These are phyloP conservation scores for Nidula microcarpa DNA, from an alignment of 768 basidiomycete genomes.

Conservation along the genomic window DNA sequence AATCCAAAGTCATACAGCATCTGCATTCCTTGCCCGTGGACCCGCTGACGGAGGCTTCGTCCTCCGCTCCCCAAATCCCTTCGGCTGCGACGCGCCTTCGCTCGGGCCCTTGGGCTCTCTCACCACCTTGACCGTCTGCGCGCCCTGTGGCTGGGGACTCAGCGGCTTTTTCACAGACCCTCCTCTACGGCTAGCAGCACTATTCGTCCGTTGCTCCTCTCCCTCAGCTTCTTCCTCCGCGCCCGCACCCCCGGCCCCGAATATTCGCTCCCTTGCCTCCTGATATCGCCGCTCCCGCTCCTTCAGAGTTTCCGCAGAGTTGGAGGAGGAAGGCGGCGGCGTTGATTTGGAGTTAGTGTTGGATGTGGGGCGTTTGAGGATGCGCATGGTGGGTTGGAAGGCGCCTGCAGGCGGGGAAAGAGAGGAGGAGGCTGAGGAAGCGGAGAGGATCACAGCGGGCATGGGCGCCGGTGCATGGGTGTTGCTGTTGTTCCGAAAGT, in stretches of 20 bases:
- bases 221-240: slow-evolving; percentile 2
- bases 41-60: slow-evolving; percentile 1
- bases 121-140: slow-evolving; percentile 10
- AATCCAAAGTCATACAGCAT: too few species aligned
- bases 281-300: slow-evolving; percentile 74
- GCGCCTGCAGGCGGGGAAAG: slow-evolving; percentile 47
- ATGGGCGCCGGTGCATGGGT: slow-evolving; percentile 56
- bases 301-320: slow-evolving; percentile 37
- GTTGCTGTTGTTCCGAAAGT: slow-evolving; percentile 38
- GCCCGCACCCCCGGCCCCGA: slow-evolving; percentile 30
- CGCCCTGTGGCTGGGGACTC: background rate
- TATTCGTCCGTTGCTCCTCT: background rate
- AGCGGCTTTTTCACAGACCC: background rate
- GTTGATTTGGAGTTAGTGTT: slow-evolving; percentile 18
- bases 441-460: slow-evolving; percentile 55
- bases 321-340: slow-evolving; percentile 15
- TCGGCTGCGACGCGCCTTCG: slow-evolving; percentile 3
- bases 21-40: background rate
- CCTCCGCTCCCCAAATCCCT: slow-evolving; percentile 20
- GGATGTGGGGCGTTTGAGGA: slow-evolving; percentile 65
- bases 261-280: slow-evolving; percentile 72
- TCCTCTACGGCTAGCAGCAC: slow-evolving; percentile 1
- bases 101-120: slow-evolving; percentile 24
- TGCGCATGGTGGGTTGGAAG: slow-evolving; percentile 62
- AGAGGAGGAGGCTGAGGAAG: slow-evolving; percentile 25